Evolutionary conservation across 2,329 filamentous ascomycete species (phyloP).

Genomic region (Periconia macrospinosa): DNA sequence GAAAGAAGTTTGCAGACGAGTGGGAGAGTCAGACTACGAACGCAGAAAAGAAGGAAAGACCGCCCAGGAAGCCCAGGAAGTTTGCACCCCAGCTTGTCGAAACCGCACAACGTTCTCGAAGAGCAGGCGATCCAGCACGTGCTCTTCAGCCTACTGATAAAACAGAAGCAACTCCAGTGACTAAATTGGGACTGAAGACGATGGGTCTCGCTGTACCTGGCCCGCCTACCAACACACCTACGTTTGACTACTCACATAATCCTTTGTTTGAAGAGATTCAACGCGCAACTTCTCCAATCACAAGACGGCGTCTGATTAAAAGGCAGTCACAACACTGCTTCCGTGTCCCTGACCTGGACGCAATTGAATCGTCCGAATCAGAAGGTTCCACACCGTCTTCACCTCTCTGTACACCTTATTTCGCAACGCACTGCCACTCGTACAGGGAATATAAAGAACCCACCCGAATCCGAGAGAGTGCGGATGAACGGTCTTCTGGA

Average conservation of each 20-base stretch:
- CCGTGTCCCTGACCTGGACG: conserved; percentile 61
- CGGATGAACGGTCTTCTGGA: conserved; percentile 74
- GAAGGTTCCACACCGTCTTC: conserved; percentile 52
- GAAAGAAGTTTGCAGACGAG: conserved; percentile 18
- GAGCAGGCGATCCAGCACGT: conserved; percentile 65
- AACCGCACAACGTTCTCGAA: conserved; percentile 72
- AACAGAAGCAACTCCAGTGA: conserved; percentile 68
- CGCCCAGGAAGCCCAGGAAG: conserved; percentile 41
- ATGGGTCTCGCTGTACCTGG: conserved; percentile 52
- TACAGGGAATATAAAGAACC: conserved; percentile 58
- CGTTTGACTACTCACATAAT: conserved; percentile 30
- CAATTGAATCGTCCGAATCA: conserved; percentile 64
- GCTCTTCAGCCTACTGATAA: conserved; percentile 68
- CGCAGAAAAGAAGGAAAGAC: conserved; percentile 5
- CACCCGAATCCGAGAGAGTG: conserved; percentile 63
- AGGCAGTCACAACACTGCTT: conserved; percentile 57
- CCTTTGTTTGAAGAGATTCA: conserved; percentile 41
- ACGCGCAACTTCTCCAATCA: conserved; percentile 34
- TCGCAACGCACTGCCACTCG: conserved; percentile 52
- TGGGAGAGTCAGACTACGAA: conserved; percentile 9
- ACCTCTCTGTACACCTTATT: conserved; percentile 48
- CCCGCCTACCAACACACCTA: conserved; percentile 40
- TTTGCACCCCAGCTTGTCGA: conserved; percentile 84
- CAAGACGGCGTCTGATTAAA: conserved; percentile 33
- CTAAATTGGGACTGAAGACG: conserved; percentile 23